A percentile compares a stretch with the other conserved stretches of the same genome.
Conservation (phyloP, 148 eudicot species). For the Arctostaphylos glauca region DNA sequence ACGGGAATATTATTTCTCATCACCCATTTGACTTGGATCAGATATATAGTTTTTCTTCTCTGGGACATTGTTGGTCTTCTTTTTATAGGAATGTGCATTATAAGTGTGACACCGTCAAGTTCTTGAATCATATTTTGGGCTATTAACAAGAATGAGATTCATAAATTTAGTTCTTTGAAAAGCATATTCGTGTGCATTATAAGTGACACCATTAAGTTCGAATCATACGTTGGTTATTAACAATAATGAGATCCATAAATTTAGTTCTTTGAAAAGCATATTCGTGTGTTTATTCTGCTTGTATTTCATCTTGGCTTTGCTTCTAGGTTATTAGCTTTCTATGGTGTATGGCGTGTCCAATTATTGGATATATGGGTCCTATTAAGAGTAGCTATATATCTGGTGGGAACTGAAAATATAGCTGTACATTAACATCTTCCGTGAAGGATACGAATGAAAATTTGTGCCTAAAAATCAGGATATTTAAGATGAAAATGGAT, state of each 20-base stretch:
- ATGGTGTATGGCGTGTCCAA: neutral
- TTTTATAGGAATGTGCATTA: neutral
- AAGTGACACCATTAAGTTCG: too few species aligned
- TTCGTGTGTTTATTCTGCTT: neutral
- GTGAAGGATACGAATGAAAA: too few species aligned
- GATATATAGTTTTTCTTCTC: neutral
- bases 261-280: neutral
- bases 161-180: neutral
- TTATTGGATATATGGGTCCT: neutral
- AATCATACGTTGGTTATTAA: too few species aligned
- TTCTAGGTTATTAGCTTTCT: neutral
- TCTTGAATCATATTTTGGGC: neutral
- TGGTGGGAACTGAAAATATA: too few species aligned
- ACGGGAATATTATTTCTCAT: neutral
- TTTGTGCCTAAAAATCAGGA: too few species aligned
- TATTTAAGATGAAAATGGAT: too few species aligned
- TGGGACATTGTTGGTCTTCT: neutral
- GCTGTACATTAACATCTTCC: too few species aligned
- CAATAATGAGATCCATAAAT: neutral
- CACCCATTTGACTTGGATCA: neutral
- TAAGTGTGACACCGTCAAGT: neutral
- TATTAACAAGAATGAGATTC: neutral
- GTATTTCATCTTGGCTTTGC: neutral
- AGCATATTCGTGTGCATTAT: neutral
- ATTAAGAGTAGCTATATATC: neutral